A percentile compares a stretch with the other conserved stretches of the same genome.
These are phyloP conservation scores for Eragrostis tef DNA, from an alignment of 202 grass and related monocot species.

Conservation along the genomic window DNA sequence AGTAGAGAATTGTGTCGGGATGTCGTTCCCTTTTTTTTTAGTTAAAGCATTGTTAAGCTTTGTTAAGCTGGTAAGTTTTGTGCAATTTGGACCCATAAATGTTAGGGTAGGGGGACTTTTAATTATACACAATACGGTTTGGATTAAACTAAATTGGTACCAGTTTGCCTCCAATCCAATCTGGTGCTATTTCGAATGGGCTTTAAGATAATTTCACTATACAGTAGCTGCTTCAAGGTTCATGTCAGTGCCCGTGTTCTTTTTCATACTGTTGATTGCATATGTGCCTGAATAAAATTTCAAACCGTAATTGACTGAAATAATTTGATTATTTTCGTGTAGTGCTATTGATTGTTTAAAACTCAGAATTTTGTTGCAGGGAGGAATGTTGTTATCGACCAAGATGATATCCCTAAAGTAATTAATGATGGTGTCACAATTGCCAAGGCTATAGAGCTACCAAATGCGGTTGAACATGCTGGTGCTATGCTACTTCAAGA, in stretches of 20 bases:
- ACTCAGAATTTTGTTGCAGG: conserved; percentile 59
- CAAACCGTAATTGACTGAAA: neutral
- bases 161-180: neutral
- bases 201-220: neutral
- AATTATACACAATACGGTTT: neutral
- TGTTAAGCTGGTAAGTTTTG: neutral
- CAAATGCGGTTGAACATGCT: conserved; percentile 75
- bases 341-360: conserved; percentile 51
- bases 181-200: neutral
- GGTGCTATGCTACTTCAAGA: conserved; percentile 85
- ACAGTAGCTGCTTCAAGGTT: neutral
- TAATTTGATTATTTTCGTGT: conserved; percentile 30
- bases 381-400: conserved; percentile 94
- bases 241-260: neutral
- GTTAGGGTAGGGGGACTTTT: neutral
- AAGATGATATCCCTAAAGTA: conserved; percentile 80
- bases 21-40: neutral
- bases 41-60: neutral
- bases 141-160: neutral
- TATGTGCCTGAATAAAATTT: neutral
- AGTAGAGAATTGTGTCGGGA: neutral
- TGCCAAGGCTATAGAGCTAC: conserved; percentile 78
- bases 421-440: conserved; percentile 96
- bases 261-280: conserved; percentile 10
- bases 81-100: conserved; percentile 15